phyloP scores from a whole-genome alignment of 2,329 filamentous ascomycete genomes.

The Colletotrichum sojae region DNA sequence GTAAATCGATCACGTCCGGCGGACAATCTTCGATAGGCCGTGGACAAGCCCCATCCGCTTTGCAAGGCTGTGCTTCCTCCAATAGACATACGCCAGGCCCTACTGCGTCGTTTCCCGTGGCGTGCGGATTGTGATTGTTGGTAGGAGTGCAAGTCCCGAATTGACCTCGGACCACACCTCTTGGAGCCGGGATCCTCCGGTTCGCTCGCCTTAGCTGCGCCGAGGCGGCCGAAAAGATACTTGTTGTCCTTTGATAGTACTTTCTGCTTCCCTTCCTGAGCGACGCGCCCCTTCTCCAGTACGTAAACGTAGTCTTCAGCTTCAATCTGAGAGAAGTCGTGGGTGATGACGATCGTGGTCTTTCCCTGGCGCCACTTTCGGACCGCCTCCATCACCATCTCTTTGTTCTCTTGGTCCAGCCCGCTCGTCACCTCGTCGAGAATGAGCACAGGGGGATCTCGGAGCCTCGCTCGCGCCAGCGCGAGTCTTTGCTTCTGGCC shows the following conservation, averaged over 20 bases:
- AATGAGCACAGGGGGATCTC: constrained; percentile 85
- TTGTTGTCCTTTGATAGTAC: constrained; percentile 63
- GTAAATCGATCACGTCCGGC: neutral
- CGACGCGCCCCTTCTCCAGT: constrained; percentile 77
- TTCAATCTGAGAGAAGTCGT: constrained; percentile 84
- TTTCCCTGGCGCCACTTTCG: constrained; percentile 82
- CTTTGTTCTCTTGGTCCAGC: constrained; percentile 80
- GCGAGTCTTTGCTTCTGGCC: constrained; percentile 88
- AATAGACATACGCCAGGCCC: neutral
- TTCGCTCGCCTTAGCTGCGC: constrained; percentile 39
- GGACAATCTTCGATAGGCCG: neutral
- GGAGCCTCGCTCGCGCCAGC: constrained; percentile 81
- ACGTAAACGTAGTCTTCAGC: constrained; percentile 84
- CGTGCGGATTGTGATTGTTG: neutral
- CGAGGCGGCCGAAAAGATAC: constrained; percentile 63
- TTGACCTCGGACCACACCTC: neutral
- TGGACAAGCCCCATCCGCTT: neutral
- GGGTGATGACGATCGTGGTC: constrained; percentile 94
- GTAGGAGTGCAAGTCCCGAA: neutral
- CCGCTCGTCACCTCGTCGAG: constrained; percentile 92
- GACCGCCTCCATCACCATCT: constrained; percentile 80
- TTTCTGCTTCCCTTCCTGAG: constrained; percentile 76
- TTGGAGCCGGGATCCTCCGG: too few species aligned
- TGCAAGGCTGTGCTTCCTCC: neutral
- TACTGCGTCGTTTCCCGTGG: neutral